Conservation (phyloP, 2,329 filamentous ascomycete species). For the Aspergillus unguis region DNA sequence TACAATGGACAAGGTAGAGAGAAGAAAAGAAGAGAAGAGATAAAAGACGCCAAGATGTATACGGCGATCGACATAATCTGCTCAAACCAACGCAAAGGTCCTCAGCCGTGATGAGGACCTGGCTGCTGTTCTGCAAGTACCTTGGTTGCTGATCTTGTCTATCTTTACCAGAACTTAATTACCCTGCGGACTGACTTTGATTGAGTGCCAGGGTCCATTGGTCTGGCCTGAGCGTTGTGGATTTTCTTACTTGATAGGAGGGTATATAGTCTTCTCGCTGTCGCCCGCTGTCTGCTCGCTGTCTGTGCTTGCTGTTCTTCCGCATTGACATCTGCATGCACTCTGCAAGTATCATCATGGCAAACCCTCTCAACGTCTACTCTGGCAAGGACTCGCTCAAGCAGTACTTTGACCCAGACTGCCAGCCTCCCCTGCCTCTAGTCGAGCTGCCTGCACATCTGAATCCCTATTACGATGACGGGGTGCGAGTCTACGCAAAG, state of each 20-base stretch:
- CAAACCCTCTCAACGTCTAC: constrained; percentile 52
- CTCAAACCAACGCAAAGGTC: constrained; percentile 3
- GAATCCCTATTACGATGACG: constrained; percentile 57
- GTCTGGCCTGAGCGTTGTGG: neutral
- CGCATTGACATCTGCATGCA: neutral
- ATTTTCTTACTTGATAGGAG: too few species aligned
- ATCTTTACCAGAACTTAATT: too few species aligned
- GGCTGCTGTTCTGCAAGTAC: neutral
- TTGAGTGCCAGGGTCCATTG: neutral
- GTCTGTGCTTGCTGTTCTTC: too few species aligned
- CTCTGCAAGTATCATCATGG: constrained; percentile 14
- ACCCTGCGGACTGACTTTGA: neutral
- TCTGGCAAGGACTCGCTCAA: constrained; percentile 55
- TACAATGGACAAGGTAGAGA: neutral
- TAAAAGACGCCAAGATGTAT: neutral
- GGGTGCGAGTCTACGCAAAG: constrained; percentile 62
- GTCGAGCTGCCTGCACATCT: constrained; percentile 58
- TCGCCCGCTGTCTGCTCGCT: too few species aligned
- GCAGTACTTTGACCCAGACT: constrained; percentile 60
- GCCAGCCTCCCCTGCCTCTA: constrained; percentile 56
- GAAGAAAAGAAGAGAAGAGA: neutral
- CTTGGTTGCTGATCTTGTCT: neutral
- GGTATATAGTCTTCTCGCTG: too few species aligned
- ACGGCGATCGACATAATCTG: constrained; percentile 1
- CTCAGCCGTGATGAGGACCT: neutral